These are phyloP conservation scores for Naganishia antarctica DNA, from an alignment of 768 basidiomycete genomes.

Conservation along the genomic window DNA sequence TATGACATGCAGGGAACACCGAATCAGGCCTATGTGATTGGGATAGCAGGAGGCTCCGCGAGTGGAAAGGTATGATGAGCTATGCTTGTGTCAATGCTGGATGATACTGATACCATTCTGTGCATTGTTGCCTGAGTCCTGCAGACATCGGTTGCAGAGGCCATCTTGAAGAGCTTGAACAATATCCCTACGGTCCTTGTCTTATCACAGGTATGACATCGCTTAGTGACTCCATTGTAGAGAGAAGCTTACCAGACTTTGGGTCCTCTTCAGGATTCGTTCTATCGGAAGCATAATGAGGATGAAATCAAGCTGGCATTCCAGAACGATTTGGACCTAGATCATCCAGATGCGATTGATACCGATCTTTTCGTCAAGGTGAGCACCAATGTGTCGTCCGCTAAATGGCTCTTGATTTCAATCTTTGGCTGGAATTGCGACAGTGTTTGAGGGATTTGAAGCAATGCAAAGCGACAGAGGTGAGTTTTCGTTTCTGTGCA, in stretches of 20 bases:
- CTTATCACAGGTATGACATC: conserved; percentile 65
- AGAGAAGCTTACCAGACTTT: neutral
- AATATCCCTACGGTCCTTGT: conserved; percentile 65
- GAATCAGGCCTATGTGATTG: conserved; percentile 50
- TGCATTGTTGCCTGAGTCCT: neutral
- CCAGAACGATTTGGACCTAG: conserved; percentile 58
- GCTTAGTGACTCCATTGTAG: neutral
- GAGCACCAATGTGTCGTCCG: conserved; percentile 37
- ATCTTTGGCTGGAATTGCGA: conserved; percentile 10
- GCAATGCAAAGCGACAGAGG: conserved; percentile 60
- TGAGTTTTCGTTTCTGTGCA: conserved; percentile 20
- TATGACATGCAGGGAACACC: conserved; percentile 49
- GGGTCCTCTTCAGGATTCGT: conserved; percentile 65
- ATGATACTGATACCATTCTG: neutral
- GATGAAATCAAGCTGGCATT: conserved; percentile 82
- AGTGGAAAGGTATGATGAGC: conserved; percentile 49
- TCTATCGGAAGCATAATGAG: conserved; percentile 74
- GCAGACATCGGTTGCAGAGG: conserved; percentile 48
- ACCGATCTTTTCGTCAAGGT: conserved; percentile 78
- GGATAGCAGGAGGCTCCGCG: conserved; percentile 52
- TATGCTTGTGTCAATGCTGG: no score
- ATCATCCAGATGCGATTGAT: conserved; percentile 89
- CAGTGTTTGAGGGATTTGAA: conserved; percentile 85
- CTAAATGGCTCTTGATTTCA: neutral
- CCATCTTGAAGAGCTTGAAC: conserved; percentile 49